Conservation (phyloP, 148 eudicot species). For the Vaccinium macrocarpon region DNA sequence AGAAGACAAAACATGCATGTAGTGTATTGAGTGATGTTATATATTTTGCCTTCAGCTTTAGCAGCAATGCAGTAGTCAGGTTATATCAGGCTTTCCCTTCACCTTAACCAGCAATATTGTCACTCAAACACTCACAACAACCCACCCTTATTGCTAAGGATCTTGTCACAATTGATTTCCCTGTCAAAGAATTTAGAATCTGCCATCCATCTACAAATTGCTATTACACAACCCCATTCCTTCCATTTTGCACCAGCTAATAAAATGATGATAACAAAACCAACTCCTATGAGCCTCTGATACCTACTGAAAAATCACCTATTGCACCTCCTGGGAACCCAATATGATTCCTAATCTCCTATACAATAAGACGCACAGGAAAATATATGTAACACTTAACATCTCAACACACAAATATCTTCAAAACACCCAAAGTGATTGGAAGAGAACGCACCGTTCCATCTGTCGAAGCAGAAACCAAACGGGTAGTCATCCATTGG, state of each 20-base stretch:
- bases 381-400: background rate
- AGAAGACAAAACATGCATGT: background rate
- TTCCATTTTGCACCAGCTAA: background rate
- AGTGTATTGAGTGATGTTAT: background rate
- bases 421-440: slow-evolving; percentile 7
- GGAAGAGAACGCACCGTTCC: slow-evolving; percentile 65
- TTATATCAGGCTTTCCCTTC: background rate
- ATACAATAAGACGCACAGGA: background rate
- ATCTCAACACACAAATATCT: background rate
- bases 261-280: background rate
- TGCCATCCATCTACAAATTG: background rate
- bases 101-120: background rate
- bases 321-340: background rate
- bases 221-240: background rate
- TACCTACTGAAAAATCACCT: background rate
- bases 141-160: background rate
- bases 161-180: background rate
- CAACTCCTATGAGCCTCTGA: background rate
- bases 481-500: slow-evolving; percentile 99
- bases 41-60: background rate
- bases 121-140: background rate
- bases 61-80: background rate
- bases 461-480: slow-evolving; percentile 92
- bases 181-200: background rate
- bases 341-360: background rate